These are phyloP conservation scores for Tolypocladium pustulatum DNA, from an alignment of 2,329 filamentous ascomycete genomes.

Conservation along the genomic window DNA sequence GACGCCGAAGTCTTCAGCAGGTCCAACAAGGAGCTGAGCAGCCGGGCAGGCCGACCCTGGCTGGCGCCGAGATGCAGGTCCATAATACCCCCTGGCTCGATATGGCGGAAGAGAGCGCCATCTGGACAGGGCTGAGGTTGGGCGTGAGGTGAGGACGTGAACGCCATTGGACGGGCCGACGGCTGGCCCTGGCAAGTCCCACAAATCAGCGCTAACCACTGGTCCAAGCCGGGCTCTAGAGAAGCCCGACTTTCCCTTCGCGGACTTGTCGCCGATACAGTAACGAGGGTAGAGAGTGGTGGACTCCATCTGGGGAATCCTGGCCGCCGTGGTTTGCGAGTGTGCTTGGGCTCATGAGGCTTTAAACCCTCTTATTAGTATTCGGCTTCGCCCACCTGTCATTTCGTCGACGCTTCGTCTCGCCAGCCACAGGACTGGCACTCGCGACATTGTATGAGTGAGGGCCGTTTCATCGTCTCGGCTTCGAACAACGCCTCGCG, in stretches of 20 bases:
- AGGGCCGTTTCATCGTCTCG: background rate
- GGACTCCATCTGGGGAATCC: background rate
- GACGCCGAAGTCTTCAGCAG: conserved; percentile 1
- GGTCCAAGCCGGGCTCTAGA: background rate
- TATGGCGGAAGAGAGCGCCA: background rate
- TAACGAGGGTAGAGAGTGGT: background rate
- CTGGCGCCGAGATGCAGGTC: background rate
- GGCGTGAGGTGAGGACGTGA: background rate
- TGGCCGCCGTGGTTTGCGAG: background rate
- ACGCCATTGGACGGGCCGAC: background rate
- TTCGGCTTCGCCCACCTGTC: background rate
- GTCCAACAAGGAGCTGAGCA: background rate
- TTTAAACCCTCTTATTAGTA: background rate
- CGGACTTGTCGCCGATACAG: background rate
- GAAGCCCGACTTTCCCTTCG: no score
- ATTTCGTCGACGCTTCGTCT: background rate
- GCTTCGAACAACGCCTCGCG: background rate
- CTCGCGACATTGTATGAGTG: background rate
- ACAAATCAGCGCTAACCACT: background rate
- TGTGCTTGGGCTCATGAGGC: no score
- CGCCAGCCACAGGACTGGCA: background rate
- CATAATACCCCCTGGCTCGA: background rate
- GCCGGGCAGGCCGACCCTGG: no score
- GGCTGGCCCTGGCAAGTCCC: background rate
- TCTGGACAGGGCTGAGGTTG: background rate